These are phyloP conservation scores for Botrytis aclada DNA, from an alignment of 2,329 filamentous ascomycete species.

Conservation along the genomic window DNA sequence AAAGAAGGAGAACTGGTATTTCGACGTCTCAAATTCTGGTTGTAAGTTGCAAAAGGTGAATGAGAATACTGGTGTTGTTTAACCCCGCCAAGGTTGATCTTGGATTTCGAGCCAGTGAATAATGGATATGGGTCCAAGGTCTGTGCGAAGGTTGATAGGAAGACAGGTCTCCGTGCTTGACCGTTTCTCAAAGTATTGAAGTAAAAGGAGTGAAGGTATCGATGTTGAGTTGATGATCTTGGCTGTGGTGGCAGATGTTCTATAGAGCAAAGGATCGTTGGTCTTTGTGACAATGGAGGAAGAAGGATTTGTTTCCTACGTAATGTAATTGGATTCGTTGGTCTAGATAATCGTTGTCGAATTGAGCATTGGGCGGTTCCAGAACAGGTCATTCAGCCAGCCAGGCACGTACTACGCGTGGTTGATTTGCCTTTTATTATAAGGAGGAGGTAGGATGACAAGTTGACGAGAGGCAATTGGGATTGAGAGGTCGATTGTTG, in stretches of 20 bases:
- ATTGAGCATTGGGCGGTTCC: slow-evolving; percentile 8
- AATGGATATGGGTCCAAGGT: slow-evolving; percentile 13
- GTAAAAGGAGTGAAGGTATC: neutral
- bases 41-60: neutral
- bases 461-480: neutral
- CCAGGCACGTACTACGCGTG: neutral
- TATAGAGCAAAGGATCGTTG: slow-evolving; percentile 1
- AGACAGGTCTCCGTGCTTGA: neutral
- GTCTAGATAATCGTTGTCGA: slow-evolving; percentile 6
- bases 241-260: neutral
- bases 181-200: neutral
- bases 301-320: slow-evolving; percentile 1
- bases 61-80: neutral
- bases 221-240: neutral
- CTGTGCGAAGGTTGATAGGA: slow-evolving; percentile 15
- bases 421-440: neutral
- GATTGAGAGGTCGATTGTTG: neutral
- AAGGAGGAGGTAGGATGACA: neutral
- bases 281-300: slow-evolving; percentile 3
- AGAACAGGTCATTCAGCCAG: slow-evolving; percentile 19
- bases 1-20: neutral
- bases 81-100: slow-evolving; percentile 11
- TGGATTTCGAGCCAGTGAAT: slow-evolving; percentile 13
- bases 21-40: slow-evolving; percentile 3
- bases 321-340: slow-evolving; percentile 4